Evolutionary conservation across 2,329 filamentous ascomycete genomes (phyloP).

Genomic region (Pseudogymnoascus sp.): DNA sequence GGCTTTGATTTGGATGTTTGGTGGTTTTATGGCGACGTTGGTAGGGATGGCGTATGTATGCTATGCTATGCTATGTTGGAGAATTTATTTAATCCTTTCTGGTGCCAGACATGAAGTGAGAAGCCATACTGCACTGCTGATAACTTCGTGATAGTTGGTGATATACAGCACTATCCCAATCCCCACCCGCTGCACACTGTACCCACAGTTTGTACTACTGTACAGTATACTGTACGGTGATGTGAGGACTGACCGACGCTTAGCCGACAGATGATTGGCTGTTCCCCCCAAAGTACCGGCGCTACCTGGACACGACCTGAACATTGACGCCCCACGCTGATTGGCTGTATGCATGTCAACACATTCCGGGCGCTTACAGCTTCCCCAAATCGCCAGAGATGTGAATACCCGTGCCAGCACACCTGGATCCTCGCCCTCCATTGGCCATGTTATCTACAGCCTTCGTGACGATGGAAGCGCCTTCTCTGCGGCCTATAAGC

Average conservation of each 20-base stretch:
- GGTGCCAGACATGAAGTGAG: background rate
- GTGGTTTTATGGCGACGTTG: background rate
- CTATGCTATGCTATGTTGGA: background rate
- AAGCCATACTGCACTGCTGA: background rate
- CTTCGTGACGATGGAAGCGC: conserved; percentile 5
- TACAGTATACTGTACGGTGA: background rate
- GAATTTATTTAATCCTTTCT: background rate
- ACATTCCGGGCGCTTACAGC: conserved; percentile 9
- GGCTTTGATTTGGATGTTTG: background rate
- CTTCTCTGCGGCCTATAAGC: background rate
- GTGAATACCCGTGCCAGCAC: conserved; percentile 7
- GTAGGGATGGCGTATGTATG: background rate
- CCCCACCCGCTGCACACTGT: too few relatives aligned
- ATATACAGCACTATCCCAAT: too few relatives aligned
- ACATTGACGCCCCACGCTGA: background rate
- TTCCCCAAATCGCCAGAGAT: background rate
- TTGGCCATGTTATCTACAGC: background rate
- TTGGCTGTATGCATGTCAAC: conserved; percentile 3
- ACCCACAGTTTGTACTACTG: background rate
- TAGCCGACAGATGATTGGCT: background rate
- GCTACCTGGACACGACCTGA: background rate
- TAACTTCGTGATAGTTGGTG: too few relatives aligned
- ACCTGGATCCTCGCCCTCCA: background rate
- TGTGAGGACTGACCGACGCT: background rate
- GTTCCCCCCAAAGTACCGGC: background rate